Evolutionary conservation across 2,329 filamentous ascomycete species (phyloP).

Genomic region (Chrysoporthe austroafricana): DNA sequence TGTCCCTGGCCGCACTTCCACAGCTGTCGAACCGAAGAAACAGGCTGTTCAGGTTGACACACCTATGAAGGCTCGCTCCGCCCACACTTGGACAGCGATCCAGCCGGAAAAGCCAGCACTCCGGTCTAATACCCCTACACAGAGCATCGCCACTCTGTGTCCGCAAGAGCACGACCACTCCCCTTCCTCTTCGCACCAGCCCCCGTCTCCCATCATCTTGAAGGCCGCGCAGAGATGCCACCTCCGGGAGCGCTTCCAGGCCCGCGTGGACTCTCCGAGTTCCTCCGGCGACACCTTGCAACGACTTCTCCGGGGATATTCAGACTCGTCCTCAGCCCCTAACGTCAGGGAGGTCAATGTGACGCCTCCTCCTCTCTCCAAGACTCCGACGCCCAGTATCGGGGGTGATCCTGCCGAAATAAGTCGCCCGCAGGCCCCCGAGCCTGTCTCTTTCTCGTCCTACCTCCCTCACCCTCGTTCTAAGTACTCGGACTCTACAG

Average conservation of each 20-base stretch:
- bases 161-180: background rate
- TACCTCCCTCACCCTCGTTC: background rate
- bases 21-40: background rate
- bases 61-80: background rate
- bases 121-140: background rate
- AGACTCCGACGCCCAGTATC: background rate
- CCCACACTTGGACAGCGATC: background rate
- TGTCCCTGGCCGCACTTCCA: background rate
- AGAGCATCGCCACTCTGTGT: background rate
- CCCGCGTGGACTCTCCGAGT: constrained; percentile 2
- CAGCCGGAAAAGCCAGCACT: background rate
- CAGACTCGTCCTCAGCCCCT: background rate
- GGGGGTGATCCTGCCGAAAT: background rate
- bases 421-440: constrained; percentile 1
- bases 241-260: constrained; percentile 9
- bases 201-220: constrained; percentile 3
- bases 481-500: background rate
- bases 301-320: constrained; percentile 12
- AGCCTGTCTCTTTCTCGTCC: constrained; percentile 12
- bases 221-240: background rate
- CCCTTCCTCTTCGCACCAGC: background rate
- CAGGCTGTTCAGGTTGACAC: background rate
- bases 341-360: background rate
- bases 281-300: constrained; percentile 7
- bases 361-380: background rate